Evolutionary conservation across 441 rosid genomes (phyloP), one percentile per base, ranked within the genome.

Genomic region (Macaranga tanarius): DNA sequence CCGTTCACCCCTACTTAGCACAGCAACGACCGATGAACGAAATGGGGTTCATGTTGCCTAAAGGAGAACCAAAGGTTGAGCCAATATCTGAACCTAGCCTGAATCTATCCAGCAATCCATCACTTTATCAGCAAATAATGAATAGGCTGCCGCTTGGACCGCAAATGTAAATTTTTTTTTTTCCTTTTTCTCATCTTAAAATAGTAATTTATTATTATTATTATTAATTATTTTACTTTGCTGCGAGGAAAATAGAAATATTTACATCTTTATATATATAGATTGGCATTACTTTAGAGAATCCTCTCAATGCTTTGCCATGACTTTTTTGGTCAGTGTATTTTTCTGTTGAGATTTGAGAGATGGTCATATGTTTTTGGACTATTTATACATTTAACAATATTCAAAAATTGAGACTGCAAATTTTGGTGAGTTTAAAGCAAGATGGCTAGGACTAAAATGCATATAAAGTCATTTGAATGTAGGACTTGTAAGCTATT

Each of bases 101-200:
- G 28, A 85, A 84, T 72, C 65, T 90, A 72, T 73, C 90, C 9
- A 84, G 81, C 76, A 84, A 66, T 79, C 78, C 90, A 48, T 72
- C 90, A 44, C 75, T 89, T 28, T 92, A 90, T 79, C 93, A 89
- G 83, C 97, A 93, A 70, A 68, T 90, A 17, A 90, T 90, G 92
- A 90, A 85, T 76, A 82, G 92, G 86, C 85, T 90, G 83, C 97
- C 99, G 1, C 90, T 88, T 26, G 89, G 92, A 74, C 92, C 92
- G 42, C 86, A 86, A 55, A 85, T 85, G 91, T 90, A 85, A 83
- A 81, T 73, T 64, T 26, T 47, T 26, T 26, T 34, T 69, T 15
- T 62, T 62, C 48, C 52, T 52, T 28, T 0, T 1, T 28, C 22
- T 28, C 22, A 5, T 61, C 17, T 16, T 54, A 40, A 17, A 60